Conservation (phyloP, 106 monocot genomes). For the Acorus calamus region DNA sequence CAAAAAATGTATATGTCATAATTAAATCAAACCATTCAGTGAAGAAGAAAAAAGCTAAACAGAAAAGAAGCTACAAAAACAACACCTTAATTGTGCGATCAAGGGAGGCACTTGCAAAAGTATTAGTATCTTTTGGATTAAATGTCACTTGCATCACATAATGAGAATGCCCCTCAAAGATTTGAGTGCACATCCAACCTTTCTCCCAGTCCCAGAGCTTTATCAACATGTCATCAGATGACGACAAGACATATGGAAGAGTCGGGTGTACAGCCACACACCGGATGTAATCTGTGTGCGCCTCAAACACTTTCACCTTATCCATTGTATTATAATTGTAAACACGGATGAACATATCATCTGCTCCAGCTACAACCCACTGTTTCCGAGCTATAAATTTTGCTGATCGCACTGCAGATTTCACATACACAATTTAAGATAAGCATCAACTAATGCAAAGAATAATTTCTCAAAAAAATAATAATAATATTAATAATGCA, state of each 20-base stretch:
- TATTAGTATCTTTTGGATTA: not conserved
- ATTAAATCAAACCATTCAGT: too few relatives aligned
- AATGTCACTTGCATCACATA: not conserved
- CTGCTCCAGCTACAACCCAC: not conserved
- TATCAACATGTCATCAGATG: not conserved
- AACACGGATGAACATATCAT: not conserved
- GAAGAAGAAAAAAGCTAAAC: too few relatives aligned
- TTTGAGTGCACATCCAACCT: not conserved
- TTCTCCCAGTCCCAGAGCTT: not conserved
- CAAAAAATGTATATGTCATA: too few relatives aligned
- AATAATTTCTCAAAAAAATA: not conserved
- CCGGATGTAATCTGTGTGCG: not conserved
- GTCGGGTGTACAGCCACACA: not conserved
- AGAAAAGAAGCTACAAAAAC: too few relatives aligned
- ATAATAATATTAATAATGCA: not conserved
- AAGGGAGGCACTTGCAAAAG: not conserved
- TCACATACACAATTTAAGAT: not conserved
- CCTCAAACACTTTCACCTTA: not conserved
- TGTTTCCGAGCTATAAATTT: not conserved
- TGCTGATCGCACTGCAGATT: too few relatives aligned
- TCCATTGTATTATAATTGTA: constrained; percentile 1
- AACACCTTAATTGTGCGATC: not conserved
- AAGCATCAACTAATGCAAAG: not conserved
- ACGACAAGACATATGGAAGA: not conserved
- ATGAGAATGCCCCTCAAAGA: not conserved